Evolutionary conservation across 306 rosid genomes (phyloP).

Genomic region (Glycyrrhiza uralensis): DNA sequence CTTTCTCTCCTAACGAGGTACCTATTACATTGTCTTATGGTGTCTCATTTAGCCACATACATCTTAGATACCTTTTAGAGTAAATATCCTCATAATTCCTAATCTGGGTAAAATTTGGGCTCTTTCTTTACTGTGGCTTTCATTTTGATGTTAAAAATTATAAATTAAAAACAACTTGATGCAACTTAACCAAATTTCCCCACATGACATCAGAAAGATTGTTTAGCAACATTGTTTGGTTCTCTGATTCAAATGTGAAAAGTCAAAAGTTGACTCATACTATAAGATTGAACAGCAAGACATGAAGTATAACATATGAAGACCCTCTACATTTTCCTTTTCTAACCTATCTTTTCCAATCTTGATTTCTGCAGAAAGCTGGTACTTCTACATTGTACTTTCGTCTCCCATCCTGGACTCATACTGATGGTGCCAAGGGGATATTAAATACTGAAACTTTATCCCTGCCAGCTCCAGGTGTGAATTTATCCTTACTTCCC

Average conservation of each 20-base stretch:
- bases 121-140: not conserved
- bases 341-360: not conserved
- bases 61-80: not conserved
- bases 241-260: not conserved
- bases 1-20: slow-evolving; percentile 48
- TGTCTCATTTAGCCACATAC: not conserved
- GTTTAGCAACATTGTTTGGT: not conserved
- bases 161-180: not conserved
- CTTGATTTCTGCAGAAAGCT: slow-evolving; percentile 37
- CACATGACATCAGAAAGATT: not conserved
- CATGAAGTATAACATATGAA: not conserved
- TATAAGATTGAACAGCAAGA: not conserved
- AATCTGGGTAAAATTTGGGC: not conserved
- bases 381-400: slow-evolving; percentile 52
- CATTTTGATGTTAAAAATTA: not conserved
- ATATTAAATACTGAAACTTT: slow-evolving; percentile 43
- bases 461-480: slow-evolving; percentile 57
- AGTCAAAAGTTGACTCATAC: not conserved
- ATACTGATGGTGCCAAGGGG: slow-evolving; percentile 39
- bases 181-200: not conserved
- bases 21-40: not conserved
- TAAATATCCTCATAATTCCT: not conserved
- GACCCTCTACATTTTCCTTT: not conserved
- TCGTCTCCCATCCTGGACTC: slow-evolving; percentile 79
- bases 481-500: slow-evolving; percentile 8